A percentile compares a stretch with the other conserved stretches of the same genome.
Evolutionary conservation across 2,329 filamentous ascomycete genomes (phyloP).

Genomic region (Juglanconis sp.): DNA sequence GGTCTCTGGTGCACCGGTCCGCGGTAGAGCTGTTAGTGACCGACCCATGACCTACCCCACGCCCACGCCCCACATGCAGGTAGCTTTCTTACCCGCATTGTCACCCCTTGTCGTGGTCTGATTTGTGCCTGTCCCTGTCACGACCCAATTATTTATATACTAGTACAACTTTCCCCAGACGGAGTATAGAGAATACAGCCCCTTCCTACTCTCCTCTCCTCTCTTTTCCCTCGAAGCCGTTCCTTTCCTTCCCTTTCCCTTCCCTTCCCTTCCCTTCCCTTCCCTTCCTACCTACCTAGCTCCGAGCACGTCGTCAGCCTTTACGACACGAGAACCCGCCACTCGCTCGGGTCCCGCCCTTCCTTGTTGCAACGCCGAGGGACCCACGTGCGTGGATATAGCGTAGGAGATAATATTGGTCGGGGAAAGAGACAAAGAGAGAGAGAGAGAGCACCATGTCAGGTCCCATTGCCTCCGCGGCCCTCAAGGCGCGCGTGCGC

Average conservation of each 20-base stretch:
- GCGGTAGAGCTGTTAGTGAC: neutral
- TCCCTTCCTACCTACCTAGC: no score
- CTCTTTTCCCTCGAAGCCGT: neutral
- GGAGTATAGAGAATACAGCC: no score
- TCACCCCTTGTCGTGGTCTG: neutral
- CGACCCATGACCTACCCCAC: neutral
- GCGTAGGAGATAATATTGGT: neutral
- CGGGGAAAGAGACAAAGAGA: neutral
- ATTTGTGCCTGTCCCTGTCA: neutral
- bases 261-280: no score
- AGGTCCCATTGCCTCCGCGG: constrained; percentile 60
- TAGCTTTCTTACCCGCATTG: neutral
- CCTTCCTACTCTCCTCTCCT: neutral
- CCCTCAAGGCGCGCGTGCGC: constrained; percentile 71
- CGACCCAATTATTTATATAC: neutral
- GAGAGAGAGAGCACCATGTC: constrained; percentile 35
- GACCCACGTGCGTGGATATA: no score
- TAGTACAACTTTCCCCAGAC: neutral
- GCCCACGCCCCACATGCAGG: neutral
- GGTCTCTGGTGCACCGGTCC: neutral
- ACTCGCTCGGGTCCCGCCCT: no score
- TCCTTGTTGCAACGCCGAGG: no score
- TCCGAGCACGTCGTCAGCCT: no score
- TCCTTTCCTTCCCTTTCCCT: no score
- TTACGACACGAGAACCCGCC: no score